Conservation (phyloP, 1,284 basidiomycete species). For the Heterobasidion annosum region DNA sequence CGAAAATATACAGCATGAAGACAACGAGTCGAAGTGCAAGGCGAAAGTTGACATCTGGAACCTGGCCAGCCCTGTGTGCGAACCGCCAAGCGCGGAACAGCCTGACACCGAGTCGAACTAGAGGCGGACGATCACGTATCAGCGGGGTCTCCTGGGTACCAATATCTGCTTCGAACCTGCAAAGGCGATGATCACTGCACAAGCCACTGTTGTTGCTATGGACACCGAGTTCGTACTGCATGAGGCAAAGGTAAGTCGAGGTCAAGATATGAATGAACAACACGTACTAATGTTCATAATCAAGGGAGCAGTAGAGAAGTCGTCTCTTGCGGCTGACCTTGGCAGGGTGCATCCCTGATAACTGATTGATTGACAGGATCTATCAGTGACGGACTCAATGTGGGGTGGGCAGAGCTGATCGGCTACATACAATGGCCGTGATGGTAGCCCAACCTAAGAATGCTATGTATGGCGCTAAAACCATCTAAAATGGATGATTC, state of each 20-base stretch:
- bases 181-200: neutral
- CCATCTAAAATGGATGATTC: constrained; percentile 8
- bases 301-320: constrained; percentile 33
- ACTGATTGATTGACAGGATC: neutral
- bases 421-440: constrained; percentile 1
- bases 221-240: neutral
- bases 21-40: constrained; percentile 24
- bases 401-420: neutral
- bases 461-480: constrained; percentile 3
- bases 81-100: constrained; percentile 8
- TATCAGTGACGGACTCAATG: too few species aligned
- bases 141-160: too few species aligned
- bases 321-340: constrained; percentile 23
- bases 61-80: constrained; percentile 16
- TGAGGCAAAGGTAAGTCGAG: neutral
- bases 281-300: constrained; percentile 22
- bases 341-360: constrained; percentile 15
- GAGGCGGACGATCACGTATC: neutral
- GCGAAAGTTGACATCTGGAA: constrained; percentile 15
- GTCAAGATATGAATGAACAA: neutral
- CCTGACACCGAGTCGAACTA: constrained; percentile 1
- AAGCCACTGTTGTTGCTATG: neutral
- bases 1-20: constrained; percentile 25
- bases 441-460: constrained; percentile 1
- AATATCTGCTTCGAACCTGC: neutral